Evolutionary conservation across 1,284 basidiomycete genomes (phyloP), one percentile per base, ranked within the genome.

Genomic region (Tilletiopsis washingtonensis): DNA sequence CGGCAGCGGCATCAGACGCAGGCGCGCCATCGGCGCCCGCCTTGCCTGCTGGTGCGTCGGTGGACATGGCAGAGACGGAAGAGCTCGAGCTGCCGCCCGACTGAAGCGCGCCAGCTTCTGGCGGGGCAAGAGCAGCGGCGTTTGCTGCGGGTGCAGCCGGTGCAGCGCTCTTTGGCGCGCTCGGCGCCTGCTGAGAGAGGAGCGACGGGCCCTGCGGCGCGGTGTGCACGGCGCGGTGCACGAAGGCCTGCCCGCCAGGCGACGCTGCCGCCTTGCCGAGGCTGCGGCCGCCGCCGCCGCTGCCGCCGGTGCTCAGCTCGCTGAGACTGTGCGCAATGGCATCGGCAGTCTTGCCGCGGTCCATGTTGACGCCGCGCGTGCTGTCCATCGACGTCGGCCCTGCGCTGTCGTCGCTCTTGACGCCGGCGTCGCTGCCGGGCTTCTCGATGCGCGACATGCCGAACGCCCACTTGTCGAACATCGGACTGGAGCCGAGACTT

Each of bases 381-480:
- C 41, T 45, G 15, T 55, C 56, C 7, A 55, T 47, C 1, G 61
- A 62, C 19, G 34, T 25, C 21, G 15, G 27, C 9, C 39, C 27
- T 20, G 23, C 34, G 2, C 43, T 24, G 27, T 52, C 46, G 19
- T 47, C 54, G 23, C 51, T 59, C 24, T 60, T 64, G 26, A 58
- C 56, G 0, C 55, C 61, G 9, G 53, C 54, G 25, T 59, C 61
- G 47, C 61, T 61, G 38, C 52, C 43, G 0, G 61, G 51, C 29
- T 61, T 61, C 56, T 67, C 67, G 37, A 73, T 80, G 66, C 79
- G 78, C 76, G 82, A 86, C 91, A 98, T 97, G 11, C 83, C 85
- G 67, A 98, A 93, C 0, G 84, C 84, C 78, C 85, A 87, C 67
- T 86, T 88, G 78, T 96, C 91, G 46, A 94, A 78, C 80, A 86